Base-by-base conservation (phyloP, 2,329 filamentous ascomycete genomes). In the Metarhizium humberi region DNA sequence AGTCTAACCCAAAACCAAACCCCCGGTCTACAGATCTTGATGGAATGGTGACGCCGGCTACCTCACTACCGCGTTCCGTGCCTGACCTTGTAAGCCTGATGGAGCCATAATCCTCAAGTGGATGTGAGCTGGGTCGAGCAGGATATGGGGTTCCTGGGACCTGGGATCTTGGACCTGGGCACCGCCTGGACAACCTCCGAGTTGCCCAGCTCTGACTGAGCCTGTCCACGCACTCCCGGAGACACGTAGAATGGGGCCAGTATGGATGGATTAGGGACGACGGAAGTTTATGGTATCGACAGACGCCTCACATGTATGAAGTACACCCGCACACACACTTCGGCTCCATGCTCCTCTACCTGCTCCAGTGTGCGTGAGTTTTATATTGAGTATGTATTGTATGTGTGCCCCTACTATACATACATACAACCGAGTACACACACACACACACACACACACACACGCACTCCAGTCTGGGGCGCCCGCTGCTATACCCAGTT, bases 31-130 rank as follows among this genome's bases (percentile, higher is more conserved):
- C 29, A 52, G 18, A 20, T 32, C 40, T 46, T 45, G 53, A 36
- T 40, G 32, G 46, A 46, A 46, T 57, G 53, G 34, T 55, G 56
- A 52, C 46, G 56, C 53, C 56, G 56, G 56, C 45, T 53, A 18
- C 40, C 50, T 54, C 51, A 48, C 29, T 53, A 55, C 56, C 47
- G 50, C 50, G 30, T 51, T 53, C 53, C 50, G 56, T 48, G 50
- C 53, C 56, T 57, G 53, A 52, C 56, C 40, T 40, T 51, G 38
- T 53, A 51, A 50, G 50, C 52, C 52, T 49, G 45, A 50, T 47
- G 38, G 50, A 49, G 55, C 52, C 47, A 40, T 49, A 47, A 50
- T 52, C 13, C n/a, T 30, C 45, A 48, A 48, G 45, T 48, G 45
- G 45, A 48, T 45, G 14, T 46, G 45, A 50, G 46, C 54, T 57